Base-by-base conservation (phyloP, 176 grass and related monocot genomes). In the Raddia distichophylla region DNA sequence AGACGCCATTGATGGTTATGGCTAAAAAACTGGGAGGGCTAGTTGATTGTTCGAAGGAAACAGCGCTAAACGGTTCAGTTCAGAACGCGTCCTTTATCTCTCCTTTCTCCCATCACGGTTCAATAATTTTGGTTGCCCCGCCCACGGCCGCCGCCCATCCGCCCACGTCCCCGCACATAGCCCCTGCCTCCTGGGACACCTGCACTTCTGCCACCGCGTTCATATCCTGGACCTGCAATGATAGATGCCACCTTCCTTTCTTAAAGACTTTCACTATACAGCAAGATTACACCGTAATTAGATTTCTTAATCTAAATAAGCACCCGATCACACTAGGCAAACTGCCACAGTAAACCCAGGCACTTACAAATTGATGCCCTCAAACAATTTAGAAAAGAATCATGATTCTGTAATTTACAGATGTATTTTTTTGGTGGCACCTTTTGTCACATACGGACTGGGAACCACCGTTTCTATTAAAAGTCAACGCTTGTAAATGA, bases 151-250 rank as follows among this genome's bases (percentile, higher is more conserved):
- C 83, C 86, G 56, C 87, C 92, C 78, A 94, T 83, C 82, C 95
- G 83, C 65, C 95, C 90, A 61, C 90, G 84, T n/a, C 86, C 92
- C 61, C 90, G 84, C 1, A 7, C 82, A 77, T 94, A 98, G 20
- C 81, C 93, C 66, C 90, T 89, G 52, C 90, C 82, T 9, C 92
- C 90, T 37, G 84, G 69, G 27, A 81, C 84, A n/a, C 92, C 90
- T 85, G 69, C 78, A 34, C 80, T 77, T 66, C 77, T 85, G 43
- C 89, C 85, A 73, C 95, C 87, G 0, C 90, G 85, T 32, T 94
- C 92, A 71, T 97, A 97, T 65, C 90, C 95, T 75, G 77, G 83
- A 71, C 85, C 85, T 87, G 78, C 34, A 35, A 80, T 44, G 51
- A 46, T 18, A 84, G 45, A 74, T 79, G 8, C 2, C 71, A 86